These are phyloP conservation scores for Cutaneotrichosporon mucoides DNA, from an alignment of 1,284 basidiomycete genomes.

Conservation along the genomic window DNA sequence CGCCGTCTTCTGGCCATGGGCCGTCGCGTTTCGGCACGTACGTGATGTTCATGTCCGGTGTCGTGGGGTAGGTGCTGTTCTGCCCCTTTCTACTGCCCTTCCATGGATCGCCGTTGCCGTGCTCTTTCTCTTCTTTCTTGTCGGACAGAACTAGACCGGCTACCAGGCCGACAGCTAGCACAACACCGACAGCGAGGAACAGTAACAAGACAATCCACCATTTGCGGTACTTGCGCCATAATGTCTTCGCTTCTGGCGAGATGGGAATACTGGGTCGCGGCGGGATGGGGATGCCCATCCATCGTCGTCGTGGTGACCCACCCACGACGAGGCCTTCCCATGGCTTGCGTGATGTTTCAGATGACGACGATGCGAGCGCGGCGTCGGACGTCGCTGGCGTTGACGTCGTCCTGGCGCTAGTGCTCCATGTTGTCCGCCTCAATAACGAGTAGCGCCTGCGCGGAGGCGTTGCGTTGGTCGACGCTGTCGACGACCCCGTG, in stretches of 20 bases:
- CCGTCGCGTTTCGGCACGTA: slow-evolving; percentile 37
- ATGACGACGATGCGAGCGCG: neutral
- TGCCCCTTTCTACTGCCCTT: neutral
- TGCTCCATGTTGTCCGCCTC: too few species aligned
- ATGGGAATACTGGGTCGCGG: slow-evolving; percentile 2
- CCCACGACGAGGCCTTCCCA: slow-evolving; percentile 27
- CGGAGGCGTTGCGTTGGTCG: neutral
- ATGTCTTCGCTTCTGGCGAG: slow-evolving; percentile 9
- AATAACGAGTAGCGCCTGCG: neutral
- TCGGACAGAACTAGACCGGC: slow-evolving; percentile 22
- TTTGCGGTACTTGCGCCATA: slow-evolving; percentile 31
- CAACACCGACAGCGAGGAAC: slow-evolving; percentile 29
- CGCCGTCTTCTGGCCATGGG: slow-evolving; percentile 35
- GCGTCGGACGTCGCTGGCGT: too few species aligned
- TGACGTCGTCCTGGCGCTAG: too few species aligned
- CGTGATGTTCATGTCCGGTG: slow-evolving; percentile 28
- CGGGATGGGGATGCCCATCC: slow-evolving; percentile 7
- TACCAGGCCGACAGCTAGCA: slow-evolving; percentile 33
- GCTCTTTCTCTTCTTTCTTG: neutral
- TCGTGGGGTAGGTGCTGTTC: neutral
- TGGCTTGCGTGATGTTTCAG: slow-evolving; percentile 15
- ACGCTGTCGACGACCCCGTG: neutral
- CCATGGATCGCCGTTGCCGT: neutral
- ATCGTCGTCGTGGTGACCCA: neutral
- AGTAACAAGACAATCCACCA: slow-evolving; percentile 28